Percentiles rank a stretch among this genome's conserved stretches.
These are phyloP conservation scores for Lactifluus echinatus DNA, from an alignment of 768 basidiomycete species.

Conservation along the genomic window DNA sequence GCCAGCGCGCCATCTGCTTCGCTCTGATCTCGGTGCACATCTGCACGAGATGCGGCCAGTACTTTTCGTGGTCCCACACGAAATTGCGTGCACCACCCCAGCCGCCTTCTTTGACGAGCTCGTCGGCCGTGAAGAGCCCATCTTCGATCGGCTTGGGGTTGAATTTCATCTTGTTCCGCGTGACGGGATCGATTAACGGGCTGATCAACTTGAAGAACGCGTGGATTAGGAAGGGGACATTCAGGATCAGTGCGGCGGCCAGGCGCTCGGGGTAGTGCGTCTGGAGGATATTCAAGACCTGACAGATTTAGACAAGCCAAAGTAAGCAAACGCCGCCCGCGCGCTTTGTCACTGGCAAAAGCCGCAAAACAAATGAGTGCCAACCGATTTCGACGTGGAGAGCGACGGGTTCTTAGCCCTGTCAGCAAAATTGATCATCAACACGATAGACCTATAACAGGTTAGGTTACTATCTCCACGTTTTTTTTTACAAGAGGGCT, in stretches of 20 bases:
- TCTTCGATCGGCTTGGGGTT: slow-evolving; percentile 61
- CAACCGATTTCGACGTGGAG: slow-evolving; percentile 30
- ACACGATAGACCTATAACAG: slow-evolving; percentile 45
- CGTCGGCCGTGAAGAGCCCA: slow-evolving; percentile 57
- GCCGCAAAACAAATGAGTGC: slow-evolving; percentile 1
- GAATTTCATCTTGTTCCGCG: slow-evolving; percentile 65
- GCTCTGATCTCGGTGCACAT: slow-evolving; percentile 44
- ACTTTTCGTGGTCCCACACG: slow-evolving; percentile 63
- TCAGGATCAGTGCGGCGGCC: slow-evolving; percentile 61
- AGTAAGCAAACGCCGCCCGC: not conserved
- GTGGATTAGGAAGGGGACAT: slow-evolving; percentile 72
- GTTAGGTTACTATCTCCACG: not conserved
- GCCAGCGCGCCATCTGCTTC: slow-evolving; percentile 54
- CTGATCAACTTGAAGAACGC: slow-evolving; percentile 70
- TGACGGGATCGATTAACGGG: slow-evolving; percentile 80
- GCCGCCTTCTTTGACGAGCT: slow-evolving; percentile 52
- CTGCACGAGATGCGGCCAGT: slow-evolving; percentile 59
- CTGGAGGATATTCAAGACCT: slow-evolving; percentile 50
- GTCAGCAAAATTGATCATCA: slow-evolving; percentile 75
- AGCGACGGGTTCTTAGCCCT: slow-evolving; percentile 50
- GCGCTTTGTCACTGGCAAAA: not conserved
- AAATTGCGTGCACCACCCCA: slow-evolving; percentile 67
- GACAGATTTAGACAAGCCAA: not conserved
- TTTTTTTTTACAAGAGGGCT: not conserved
- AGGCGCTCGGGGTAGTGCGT: slow-evolving; percentile 84